Base-by-base conservation (phyloP, 2,329 filamentous ascomycete genomes). In the Ophiobolus disseminans region DNA sequence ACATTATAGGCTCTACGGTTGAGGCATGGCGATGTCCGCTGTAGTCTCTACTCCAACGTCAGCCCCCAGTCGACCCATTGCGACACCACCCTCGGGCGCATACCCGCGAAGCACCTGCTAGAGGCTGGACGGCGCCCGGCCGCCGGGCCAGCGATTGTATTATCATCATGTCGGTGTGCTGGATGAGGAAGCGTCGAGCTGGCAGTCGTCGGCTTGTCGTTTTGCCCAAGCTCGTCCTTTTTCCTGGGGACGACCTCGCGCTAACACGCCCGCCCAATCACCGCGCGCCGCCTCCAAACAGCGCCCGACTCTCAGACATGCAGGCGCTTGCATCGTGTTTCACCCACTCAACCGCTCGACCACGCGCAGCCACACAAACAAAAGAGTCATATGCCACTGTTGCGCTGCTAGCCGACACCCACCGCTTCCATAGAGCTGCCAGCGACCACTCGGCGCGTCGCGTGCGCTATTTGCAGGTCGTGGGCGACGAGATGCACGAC, bases 1-100 rank as follows among this genome's bases (percentile, higher is more conserved):
- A 82, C 73, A 36, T 62, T 62, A 65, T 84, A 79, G n/a, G 52
- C 20, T 40, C 28, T 58, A 55, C 69, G 67, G 50, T 58, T 31
- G 45, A 50, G 45, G 34, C 50, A 42, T 31, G 56, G 59, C 21
- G 39, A 48, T 63, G 55, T 66, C 69, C 72, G 60, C 40, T 44
- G 40, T 48, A 43, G 36, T 63, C 56, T 66, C 69, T 72, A 60
- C 40, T 44, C 42, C 49, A 43, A 34, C 45, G 60, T 70, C 62
- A 69, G 63, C 61, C 40, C 38, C 47, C 52, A 40, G 34, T 52
- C 30, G 50, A 37, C 48, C 41, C 36, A 42, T 38, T 35, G 26
- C 50, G 26, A 51, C 45, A 45, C 45, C 34, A 37, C 31, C 34
- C 30, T 21, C 32, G 31, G 39, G 47, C 26, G 57, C 61, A 54